Evolutionary conservation across 192 early-diverging fungal genomes (phyloP), one percentile per base, ranked within the genome.

Genomic region (Dimargaris verticillata): DNA sequence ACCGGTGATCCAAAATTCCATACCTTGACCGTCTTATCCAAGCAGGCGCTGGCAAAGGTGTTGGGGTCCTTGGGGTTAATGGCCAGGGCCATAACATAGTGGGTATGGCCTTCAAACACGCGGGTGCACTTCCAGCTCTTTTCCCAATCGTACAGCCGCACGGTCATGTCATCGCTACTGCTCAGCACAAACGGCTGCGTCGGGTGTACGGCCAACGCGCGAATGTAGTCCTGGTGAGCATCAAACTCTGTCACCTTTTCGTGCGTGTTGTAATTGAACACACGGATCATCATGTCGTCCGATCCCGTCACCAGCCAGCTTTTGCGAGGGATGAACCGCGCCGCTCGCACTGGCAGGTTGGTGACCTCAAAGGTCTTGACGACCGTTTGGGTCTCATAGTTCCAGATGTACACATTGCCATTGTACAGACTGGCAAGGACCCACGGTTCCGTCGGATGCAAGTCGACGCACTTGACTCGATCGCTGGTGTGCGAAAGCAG

Each of bases 221-320:
- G 85, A 74, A 99, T 92, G 66, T 96, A 99, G 70, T 99, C 96
- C 63, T 79, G 78, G 68, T 99, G 96, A 20, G 91, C 96, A 61
- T 97, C 93, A 70, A 96, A 96, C 43, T 86, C 83, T 20, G 85
- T 82, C 18, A 99, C 88, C 64, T 96, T 95, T 72, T 99, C 96
- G 71, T 91, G 90, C 41, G 96, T 99, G 72, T 97, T 96, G 81
- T 99, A 99, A 85, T 99, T 99, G 86, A 88, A 99, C 48, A 99
- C 92, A 15, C 87, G 81, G 66, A 97, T 71, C 64, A 94, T 91
- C 83, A 92, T 91, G 74, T 99, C 96, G 68, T 99, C 96, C 11
- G 91, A 88, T 43, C 96, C 96, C 13, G 92, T 83, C 47, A 97
- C 77, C 41, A 99, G 76, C 88, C 92, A 99, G 70, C 88, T 91